Base-by-base conservation (phyloP, 2,329 filamentous ascomycete genomes). In the Exophiala mesophila region DNA sequence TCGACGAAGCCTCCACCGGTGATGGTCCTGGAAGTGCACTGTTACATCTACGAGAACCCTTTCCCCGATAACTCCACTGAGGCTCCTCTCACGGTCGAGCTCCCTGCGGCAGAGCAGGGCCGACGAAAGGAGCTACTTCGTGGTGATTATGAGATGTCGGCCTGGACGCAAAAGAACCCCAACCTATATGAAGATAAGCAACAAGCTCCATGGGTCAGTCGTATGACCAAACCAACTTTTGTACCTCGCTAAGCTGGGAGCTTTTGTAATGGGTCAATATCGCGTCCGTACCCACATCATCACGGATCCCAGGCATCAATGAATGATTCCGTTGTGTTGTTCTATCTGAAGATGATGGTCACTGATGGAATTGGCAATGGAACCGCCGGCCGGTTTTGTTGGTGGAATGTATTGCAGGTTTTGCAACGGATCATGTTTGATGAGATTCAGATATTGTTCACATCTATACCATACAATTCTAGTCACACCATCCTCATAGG, bases 201-300 rank as follows among this genome's bases (percentile, higher is more conserved):
- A 31, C 17, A 29, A 39, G 36, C 13, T 29, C 24, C 16, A 39
- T 30, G 17, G 26, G 36, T 39, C 13, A 39, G 31, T 39, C 36
- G 36, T 13, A 30, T 39, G 16, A 39, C 36, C n/a, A 31, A 39
- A 39, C 36, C 16, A 20, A 31, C 36, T 39, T 39, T 39, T 39
- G 5, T 39, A 39, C 24, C 36, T 39, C 36, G 36, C 36, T 39
- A 39, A 39, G n/a, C 16, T 29, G 16, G n/a, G 36, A 39, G n/a
- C 9, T 29, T 39, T 39, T 39, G 13, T 39, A 5, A 17, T 39
- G 16, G 13, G 26, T n/a, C 18, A 10, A 39, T 17, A 39, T 39
- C 24, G 23, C 24, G 24, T 39, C 24, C 16, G 13, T 39, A 31
- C n/a, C 36, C 16, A 39, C 24, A 39, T 39, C 13, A 31, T 19